Evolutionary conservation across 371 early-diverging fungal genomes (phyloP).

Genomic region (Mucor plumbeus): DNA sequence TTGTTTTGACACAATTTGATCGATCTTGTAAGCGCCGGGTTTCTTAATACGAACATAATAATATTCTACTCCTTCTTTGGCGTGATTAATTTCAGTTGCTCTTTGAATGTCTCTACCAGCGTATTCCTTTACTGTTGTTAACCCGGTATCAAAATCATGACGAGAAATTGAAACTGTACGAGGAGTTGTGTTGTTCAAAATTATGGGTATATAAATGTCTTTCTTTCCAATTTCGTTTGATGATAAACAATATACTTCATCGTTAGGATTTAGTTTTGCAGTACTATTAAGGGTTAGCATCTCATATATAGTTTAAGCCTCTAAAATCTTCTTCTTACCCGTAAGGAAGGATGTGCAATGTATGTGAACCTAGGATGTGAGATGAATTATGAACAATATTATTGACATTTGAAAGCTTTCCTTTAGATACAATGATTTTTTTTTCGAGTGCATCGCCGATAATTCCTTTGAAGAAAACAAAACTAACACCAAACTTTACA

Average conservation of each 20-base stretch:
- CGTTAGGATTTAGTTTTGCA: slow-evolving; percentile 51
- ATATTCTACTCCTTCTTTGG: slow-evolving; percentile 42
- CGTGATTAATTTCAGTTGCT: slow-evolving; percentile 46
- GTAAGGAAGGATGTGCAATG: slow-evolving; percentile 55
- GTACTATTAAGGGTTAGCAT: slow-evolving; percentile 30
- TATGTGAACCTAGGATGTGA: slow-evolving; percentile 56
- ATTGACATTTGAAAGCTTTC: slow-evolving; percentile 45
- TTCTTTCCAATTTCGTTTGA: slow-evolving; percentile 35
- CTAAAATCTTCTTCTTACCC: slow-evolving; percentile 34
- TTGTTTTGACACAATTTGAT: slow-evolving; percentile 44
- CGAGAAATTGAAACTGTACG: slow-evolving; percentile 42
- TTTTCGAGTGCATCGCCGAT: slow-evolving; percentile 34
- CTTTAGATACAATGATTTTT: slow-evolving; percentile 47
- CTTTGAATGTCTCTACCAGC: slow-evolving; percentile 41
- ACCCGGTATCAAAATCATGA: slow-evolving; percentile 46
- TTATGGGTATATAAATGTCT: slow-evolving; percentile 52
- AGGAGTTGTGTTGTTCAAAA: slow-evolving; percentile 55
- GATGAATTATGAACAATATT: slow-evolving; percentile 46
- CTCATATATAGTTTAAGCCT: neutral
- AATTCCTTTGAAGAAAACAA: slow-evolving; percentile 12
- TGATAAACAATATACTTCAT: slow-evolving; percentile 51
- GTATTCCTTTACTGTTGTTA: slow-evolving; percentile 16
- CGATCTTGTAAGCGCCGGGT: slow-evolving; percentile 50
- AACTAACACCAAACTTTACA: slow-evolving; percentile 12
- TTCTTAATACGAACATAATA: slow-evolving; percentile 43